phyloP scores from a whole-genome alignment of 208 protist species.

The Balamuthia mandrillaris region DNA sequence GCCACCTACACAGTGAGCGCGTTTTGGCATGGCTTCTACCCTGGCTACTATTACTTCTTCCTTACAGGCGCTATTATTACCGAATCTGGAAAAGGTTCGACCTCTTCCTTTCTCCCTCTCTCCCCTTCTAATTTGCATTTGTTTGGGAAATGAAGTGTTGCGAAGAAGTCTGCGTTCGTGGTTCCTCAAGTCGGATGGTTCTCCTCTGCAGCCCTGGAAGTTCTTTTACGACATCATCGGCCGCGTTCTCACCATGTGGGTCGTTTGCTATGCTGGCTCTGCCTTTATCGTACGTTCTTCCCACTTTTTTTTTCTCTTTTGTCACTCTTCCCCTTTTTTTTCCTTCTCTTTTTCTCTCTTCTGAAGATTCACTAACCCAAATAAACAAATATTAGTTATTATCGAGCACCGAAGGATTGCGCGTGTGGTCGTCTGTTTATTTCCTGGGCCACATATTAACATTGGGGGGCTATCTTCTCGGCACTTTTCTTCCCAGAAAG shows the following conservation, averaged over 20 bases:
- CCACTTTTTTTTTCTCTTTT: neutral
- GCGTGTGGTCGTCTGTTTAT: too few relatives aligned
- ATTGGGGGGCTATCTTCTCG: too few relatives aligned
- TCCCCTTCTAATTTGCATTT: neutral
- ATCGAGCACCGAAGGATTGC: too few relatives aligned
- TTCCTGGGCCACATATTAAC: too few relatives aligned
- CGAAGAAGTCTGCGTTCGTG: neutral
- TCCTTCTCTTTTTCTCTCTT: too few relatives aligned
- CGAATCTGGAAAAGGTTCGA: constrained; percentile 47
- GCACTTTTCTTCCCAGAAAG: too few relatives aligned
- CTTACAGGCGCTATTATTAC: constrained; percentile 43
- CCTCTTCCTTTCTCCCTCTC: too few relatives aligned
- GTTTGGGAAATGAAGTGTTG: neutral
- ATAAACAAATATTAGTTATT: too few relatives aligned
- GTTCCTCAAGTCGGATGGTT: neutral
- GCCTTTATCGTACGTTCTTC: constrained; percentile 32
- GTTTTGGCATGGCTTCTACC: constrained; percentile 65
- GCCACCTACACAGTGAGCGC: constrained; percentile 43
- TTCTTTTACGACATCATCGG: constrained; percentile 24
- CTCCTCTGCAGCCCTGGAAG: neutral
- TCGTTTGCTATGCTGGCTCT: neutral
- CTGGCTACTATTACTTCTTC: constrained; percentile 63
- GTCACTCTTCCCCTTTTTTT: too few relatives aligned
- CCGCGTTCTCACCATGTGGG: neutral
- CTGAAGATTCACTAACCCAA: too few relatives aligned